A percentile compares a stretch with the other conserved stretches of the same genome.
Evolutionary conservation across 768 basidiomycete species (phyloP).

Genomic region (Boletus pseudopeckii): DNA sequence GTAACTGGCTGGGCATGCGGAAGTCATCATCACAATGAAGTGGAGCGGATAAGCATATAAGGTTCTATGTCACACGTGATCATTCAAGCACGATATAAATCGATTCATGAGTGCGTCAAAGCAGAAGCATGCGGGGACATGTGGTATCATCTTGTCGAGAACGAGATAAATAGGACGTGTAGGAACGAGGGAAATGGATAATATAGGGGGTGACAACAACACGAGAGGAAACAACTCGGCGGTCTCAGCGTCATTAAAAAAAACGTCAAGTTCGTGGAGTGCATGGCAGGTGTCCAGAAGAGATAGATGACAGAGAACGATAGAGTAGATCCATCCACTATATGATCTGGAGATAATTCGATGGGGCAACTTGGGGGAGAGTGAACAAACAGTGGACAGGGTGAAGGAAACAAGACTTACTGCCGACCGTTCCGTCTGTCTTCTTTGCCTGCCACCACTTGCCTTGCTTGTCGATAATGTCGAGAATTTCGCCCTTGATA

Average conservation of each 20-base stretch:
- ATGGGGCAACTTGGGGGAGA: slow-evolving; percentile 63
- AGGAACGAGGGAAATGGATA: slow-evolving; percentile 21
- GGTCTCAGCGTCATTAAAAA: slow-evolving; percentile 27
- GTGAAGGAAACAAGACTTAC: slow-evolving; percentile 44
- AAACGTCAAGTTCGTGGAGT: slow-evolving; percentile 32
- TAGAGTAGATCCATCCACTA: slow-evolving; percentile 35
- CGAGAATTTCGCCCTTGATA: slow-evolving; percentile 85
- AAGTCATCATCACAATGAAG: not conserved
- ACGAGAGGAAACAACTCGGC: slow-evolving; percentile 15
- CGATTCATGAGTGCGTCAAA: slow-evolving; percentile 7
- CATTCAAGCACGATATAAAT: not conserved
- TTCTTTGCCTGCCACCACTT: slow-evolving; percentile 93
- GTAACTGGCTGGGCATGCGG: slow-evolving; percentile 29
- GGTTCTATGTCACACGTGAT: slow-evolving; percentile 8
- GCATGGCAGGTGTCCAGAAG: slow-evolving; percentile 27
- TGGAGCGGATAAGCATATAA: not conserved
- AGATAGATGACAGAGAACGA: slow-evolving; percentile 6
- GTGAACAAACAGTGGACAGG: slow-evolving; percentile 6
- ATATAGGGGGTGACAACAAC: slow-evolving; percentile 32
- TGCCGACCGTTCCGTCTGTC: slow-evolving; percentile 70
- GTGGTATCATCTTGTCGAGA: slow-evolving; percentile 33
- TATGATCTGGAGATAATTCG: slow-evolving; percentile 81
- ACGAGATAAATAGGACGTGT: slow-evolving; percentile 27
- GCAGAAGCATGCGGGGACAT: slow-evolving; percentile 18
- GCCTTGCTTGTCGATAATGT: slow-evolving; percentile 88